Base-by-base conservation (phyloP, 116 monocot genomes). In the Iris pallida region DNA sequence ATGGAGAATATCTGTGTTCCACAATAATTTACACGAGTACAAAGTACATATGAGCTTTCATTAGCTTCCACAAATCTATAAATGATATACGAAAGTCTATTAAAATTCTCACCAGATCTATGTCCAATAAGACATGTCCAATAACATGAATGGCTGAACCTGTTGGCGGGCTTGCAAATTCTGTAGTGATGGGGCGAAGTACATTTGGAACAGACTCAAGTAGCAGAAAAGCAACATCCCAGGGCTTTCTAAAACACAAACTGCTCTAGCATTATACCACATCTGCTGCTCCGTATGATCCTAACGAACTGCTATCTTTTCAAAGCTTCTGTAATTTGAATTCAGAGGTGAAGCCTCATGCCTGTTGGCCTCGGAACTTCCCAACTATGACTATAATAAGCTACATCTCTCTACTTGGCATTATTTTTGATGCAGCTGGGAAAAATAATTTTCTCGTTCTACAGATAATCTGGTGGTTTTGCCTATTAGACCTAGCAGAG, bases 121-220 rank as follows among this genome's bases (percentile, higher is more conserved):
- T 92, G 89, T 15, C 92, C 96, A 63, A 96, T 67, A 73, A 88
- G 92, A 53, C 92, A 71, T 96, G 89, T 9, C 96, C 96, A 67
- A 92, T 81, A 47, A 89, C 89, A 89, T 89, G 77, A 41, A 96
- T 79, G 10, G 72, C 46, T 56, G 65, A 73, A 45, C 92, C 92
- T 58, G 53, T 42, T 54, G 73, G 7, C 20, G 86, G 92, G 45
- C 85, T 71, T 17, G 43, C 56, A 66, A 83, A 79, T 54, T 96
- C 77, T 6, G 85, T 74, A 57, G 41, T 73, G 47, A 96, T 83
- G 16, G 84, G 67, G 30, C 44, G 63, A 69, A 92, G 75, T 55
- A 77, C 41, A 43, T 63, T 15, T 8, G 80, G 84, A 79, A 85
- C 52, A 63, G 57, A 58, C 59, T 96, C 81, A 76, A 92, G 85